Base-by-base conservation (phyloP, 176 grass and related monocot genomes). In the Avena sativa region DNA sequence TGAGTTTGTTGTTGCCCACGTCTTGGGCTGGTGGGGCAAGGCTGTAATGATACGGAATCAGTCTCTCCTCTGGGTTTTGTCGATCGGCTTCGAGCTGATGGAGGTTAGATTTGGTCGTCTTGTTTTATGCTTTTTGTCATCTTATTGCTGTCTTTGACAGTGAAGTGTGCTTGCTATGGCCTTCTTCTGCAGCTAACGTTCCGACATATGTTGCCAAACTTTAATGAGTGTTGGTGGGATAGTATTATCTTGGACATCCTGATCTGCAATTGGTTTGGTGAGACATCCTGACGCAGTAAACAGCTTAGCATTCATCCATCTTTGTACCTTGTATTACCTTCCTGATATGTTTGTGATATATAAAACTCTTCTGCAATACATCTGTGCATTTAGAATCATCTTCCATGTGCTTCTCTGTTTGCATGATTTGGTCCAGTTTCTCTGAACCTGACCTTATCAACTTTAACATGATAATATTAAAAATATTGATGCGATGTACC, bases 201-300 rank as follows among this genome's bases (percentile, higher is more conserved):
- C 90, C 88, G 94, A 75, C 97, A 99, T 87, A 99, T 99, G 97
- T 76, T 99, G 83, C 97, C 97, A 62, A 99, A 99, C 82, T 99
- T 99, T 78, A 99, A 99, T 71, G 97, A 99, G 87, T 99, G 97
- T 71, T 99, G 97, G 97, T 99, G 97, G 97, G 97, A 99, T 86
- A 99, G 97, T 78, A 93, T 99, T 86, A 85, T 99, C 78, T 87
- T 99, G 88, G 97, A 99, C 88, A 96, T 99, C 73, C 70, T 99
- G 58, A 94, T 99, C 85, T 99, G 97, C 93, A 99, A 99, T 90
- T 99, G 97, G 97, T 96, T 99, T 78, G 97, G 97, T 99, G 80
- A 93, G 93, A 59, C 62, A 85, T 82, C 81, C 40, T 30, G 40
- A 85, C 7, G 47, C 61, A 70, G 26, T 52, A 76, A 84, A 74